Percentiles rank a stretch among this genome's conserved stretches.
phyloP scores from a whole-genome alignment of 1,284 basidiomycete genomes.

The Sanghuangporus baumii region DNA sequence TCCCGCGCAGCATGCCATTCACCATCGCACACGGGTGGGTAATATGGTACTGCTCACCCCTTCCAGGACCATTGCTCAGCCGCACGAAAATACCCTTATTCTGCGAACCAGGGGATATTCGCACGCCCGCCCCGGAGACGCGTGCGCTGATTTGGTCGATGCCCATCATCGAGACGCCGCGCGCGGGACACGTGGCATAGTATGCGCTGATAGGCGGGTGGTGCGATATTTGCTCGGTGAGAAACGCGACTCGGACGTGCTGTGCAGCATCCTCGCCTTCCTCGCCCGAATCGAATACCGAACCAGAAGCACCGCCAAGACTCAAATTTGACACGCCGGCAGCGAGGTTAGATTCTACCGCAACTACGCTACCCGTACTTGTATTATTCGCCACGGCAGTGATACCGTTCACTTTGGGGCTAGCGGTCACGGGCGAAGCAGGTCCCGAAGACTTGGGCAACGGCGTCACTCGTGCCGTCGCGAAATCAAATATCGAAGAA shows the following conservation, averaged over 20 bases:
- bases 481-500: constrained; percentile 13
- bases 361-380: background rate
- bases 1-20: constrained; percentile 87
- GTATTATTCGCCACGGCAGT: background rate
- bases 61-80: constrained; percentile 69
- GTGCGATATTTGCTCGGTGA: constrained; percentile 89
- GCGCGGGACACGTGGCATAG: constrained; percentile 71
- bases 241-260: constrained; percentile 60
- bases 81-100: constrained; percentile 89
- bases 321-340: constrained; percentile 57
- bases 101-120: constrained; percentile 74
- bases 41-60: constrained; percentile 82
- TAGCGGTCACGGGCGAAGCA: constrained; percentile 26
- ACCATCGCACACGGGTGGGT: constrained; percentile 88
- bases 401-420: constrained; percentile 24
- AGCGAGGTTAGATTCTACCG: constrained; percentile 35
- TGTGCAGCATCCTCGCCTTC: constrained; percentile 23
- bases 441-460: constrained; percentile 11
- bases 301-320: constrained; percentile 34
- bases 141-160: constrained; percentile 93
- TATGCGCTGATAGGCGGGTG: constrained; percentile 94
- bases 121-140: constrained; percentile 80
- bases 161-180: constrained; percentile 67
- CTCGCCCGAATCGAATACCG: constrained; percentile 27
- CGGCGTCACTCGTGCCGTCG: constrained; percentile 13